phyloP scores from a whole-genome alignment of 2,329 filamentous ascomycete species.

The Alternaria gansuensis region DNA sequence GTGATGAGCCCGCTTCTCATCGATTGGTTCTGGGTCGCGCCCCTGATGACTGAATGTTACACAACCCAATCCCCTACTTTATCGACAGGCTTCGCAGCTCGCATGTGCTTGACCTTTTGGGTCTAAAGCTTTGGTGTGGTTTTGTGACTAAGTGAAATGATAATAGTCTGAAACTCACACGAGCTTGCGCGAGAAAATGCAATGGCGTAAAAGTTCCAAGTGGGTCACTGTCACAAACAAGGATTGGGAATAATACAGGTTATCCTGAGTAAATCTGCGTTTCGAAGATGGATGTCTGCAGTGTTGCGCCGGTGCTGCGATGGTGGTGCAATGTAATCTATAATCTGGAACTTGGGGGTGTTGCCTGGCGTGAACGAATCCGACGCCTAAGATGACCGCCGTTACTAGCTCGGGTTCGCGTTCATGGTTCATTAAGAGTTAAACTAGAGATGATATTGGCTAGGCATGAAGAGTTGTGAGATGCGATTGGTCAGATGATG shows the following conservation, averaged over 20 bases:
- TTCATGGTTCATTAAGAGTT: background rate
- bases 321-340: conserved; percentile 8
- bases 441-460: conserved; percentile 9
- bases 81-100: conserved; percentile 3
- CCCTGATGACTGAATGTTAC: conserved; percentile 7
- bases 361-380: background rate
- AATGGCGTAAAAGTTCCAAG: conserved; percentile 7
- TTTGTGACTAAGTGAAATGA: conserved; percentile 3
- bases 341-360: conserved; percentile 7
- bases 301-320: conserved; percentile 2
- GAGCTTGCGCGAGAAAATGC: conserved; percentile 2
- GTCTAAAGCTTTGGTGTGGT: background rate
- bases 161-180: conserved; percentile 8
- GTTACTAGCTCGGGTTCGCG: conserved; percentile 4
- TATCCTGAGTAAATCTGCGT: background rate
- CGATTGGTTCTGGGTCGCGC: conserved; percentile 1
- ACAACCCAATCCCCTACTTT: conserved; percentile 3
- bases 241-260: conserved; percentile 5
- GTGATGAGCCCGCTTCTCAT: conserved; percentile 9
- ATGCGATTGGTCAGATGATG: conserved; percentile 1
- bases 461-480: background rate
- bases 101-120: background rate
- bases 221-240: conserved; percentile 2
- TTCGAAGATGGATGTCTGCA: background rate
- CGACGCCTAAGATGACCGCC: background rate